These are phyloP conservation scores for Uronychia setigera DNA, from an alignment of 73 alveolate species.

Conservation along the genomic window DNA sequence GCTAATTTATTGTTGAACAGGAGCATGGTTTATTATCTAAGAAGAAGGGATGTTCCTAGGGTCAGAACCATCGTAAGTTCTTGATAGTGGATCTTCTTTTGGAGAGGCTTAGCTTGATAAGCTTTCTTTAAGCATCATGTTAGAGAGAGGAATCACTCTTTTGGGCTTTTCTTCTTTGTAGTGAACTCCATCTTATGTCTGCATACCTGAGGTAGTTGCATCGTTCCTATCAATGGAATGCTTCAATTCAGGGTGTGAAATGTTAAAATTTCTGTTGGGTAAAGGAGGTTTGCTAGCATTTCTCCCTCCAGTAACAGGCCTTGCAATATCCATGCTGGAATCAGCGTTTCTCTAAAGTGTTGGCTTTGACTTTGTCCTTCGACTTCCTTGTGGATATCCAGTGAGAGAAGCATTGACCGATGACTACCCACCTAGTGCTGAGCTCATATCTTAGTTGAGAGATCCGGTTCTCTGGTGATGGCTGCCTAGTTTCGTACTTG, in stretches of 20 bases:
- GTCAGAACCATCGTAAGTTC: not conserved
- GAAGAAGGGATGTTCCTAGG: not conserved
- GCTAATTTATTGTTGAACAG: not conserved
- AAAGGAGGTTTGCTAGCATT: not conserved
- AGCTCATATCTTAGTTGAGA: too few species aligned
- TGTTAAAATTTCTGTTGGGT: not conserved
- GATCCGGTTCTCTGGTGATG: too few species aligned
- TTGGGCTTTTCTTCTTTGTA: not conserved
- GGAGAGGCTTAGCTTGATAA: slow-evolving; percentile 19
- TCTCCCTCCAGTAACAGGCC: not conserved
- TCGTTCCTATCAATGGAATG: not conserved
- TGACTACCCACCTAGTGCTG: too few species aligned
- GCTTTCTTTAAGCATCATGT: slow-evolving; percentile 64
- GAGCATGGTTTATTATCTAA: not conserved
- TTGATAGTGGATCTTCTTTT: not conserved
- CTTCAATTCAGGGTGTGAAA: not conserved
- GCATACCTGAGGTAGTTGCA: not conserved
- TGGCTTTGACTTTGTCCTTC: not conserved
- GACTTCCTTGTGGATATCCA: too few species aligned
- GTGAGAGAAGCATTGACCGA: too few species aligned
- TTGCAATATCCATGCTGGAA: not conserved
- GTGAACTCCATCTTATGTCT: not conserved
- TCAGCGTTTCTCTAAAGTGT: not conserved
- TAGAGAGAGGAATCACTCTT: slow-evolving; percentile 20
- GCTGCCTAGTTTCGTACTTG: not conserved